These are phyloP conservation scores for Kokia cookei DNA, from an alignment of 441 rosid species.

Conservation along the genomic window DNA sequence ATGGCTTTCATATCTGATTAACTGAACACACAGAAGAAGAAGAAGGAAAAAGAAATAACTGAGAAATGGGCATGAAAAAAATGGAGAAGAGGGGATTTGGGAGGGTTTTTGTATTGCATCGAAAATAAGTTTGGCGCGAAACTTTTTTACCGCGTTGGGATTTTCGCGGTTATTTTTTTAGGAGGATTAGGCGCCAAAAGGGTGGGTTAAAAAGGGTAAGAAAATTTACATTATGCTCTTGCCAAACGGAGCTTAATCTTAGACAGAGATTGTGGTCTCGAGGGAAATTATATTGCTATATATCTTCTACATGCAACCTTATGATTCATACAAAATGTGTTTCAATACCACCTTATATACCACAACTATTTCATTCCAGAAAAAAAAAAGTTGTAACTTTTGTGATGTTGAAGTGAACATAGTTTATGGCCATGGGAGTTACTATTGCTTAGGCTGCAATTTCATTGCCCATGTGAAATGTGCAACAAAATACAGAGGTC, in stretches of 20 bases:
- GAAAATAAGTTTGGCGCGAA: not conserved
- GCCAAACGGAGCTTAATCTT: not conserved
- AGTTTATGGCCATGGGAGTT: conserved; percentile 1
- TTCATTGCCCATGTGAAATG: conserved; percentile 11
- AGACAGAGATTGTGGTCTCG: not conserved
- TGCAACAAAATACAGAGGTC: not conserved
- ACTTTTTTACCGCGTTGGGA: not conserved
- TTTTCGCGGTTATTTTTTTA: not conserved
- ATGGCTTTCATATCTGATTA: conserved; percentile 5
- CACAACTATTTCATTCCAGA: not conserved
- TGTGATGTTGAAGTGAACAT: not conserved
- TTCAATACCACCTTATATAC: not conserved
- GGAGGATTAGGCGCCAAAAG: not conserved
- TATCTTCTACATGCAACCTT: conserved; percentile 1
- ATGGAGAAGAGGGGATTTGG: not conserved
- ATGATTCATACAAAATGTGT: conserved; percentile 3
- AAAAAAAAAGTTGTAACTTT: not conserved
- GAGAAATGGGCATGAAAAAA: not conserved
- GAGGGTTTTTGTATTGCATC: not conserved
- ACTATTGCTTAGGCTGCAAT: conserved; percentile 6
- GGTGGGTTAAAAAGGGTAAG: not conserved
- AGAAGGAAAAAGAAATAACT: not conserved
- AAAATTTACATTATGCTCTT: too few species aligned
- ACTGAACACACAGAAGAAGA: not conserved
- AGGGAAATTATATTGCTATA: not conserved